Percentiles rank a stretch among this genome's conserved stretches.
phyloP scores from a whole-genome alignment of 2,329 filamentous ascomycete genomes.

The Penicillium hordei region DNA sequence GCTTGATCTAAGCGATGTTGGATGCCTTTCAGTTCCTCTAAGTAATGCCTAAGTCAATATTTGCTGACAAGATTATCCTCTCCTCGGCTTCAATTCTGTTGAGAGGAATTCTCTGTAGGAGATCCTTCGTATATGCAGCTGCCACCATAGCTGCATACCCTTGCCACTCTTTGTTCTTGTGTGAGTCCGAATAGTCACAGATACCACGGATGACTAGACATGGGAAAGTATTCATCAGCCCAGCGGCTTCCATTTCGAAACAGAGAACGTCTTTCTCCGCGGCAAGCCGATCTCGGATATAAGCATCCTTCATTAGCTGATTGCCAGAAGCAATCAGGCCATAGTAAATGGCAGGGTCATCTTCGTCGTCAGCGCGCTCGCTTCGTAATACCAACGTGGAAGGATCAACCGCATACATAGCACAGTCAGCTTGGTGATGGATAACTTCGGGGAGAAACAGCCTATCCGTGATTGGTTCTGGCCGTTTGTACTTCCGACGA shows the following conservation, averaged over 20 bases:
- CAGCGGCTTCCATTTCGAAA: background rate
- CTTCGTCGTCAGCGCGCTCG: too few relatives aligned
- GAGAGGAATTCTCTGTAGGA: background rate
- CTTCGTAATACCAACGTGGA: too few relatives aligned
- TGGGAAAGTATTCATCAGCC: conserved; percentile 1
- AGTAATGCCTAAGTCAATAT: too few relatives aligned
- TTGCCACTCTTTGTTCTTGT: background rate
- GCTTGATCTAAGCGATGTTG: too few relatives aligned
- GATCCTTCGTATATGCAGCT: background rate
- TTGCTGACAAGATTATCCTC: background rate
- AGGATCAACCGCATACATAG: too few relatives aligned
- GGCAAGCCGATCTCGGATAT: background rate
- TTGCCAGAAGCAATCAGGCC: background rate
- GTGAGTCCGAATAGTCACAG: conserved; percentile 1
- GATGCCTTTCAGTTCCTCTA: conserved; percentile 4
- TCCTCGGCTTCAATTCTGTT: background rate
- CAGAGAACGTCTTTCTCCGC: background rate
- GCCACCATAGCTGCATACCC: background rate
- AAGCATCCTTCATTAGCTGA: background rate
- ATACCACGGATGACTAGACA: background rate
- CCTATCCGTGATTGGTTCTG: background rate
- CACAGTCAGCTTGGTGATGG: too few relatives aligned
- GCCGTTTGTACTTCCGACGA: background rate
- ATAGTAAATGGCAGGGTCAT: background rate
- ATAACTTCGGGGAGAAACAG: background rate